Evolutionary conservation across 2,329 filamentous ascomycete species (phyloP).

Genomic region (Cryphonectria parasitica): DNA sequence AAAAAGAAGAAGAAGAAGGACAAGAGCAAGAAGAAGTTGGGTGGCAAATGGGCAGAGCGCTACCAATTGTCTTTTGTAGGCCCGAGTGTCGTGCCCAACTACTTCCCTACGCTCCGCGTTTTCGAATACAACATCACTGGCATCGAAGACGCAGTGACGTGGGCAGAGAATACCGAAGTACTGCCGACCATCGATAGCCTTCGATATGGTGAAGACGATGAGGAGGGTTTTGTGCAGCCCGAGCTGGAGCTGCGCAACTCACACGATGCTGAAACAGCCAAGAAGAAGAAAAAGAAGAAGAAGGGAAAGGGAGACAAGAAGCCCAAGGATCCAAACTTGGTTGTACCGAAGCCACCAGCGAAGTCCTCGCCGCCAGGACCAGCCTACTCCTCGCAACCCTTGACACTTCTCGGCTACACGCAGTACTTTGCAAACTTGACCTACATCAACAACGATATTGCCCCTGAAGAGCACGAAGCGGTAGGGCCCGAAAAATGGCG

Average conservation of each 20-base stretch:
- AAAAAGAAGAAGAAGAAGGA: conserved; percentile 44
- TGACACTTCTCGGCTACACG: conserved; percentile 79
- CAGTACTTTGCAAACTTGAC: conserved; percentile 98
- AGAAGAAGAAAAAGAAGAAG: conserved; percentile 47
- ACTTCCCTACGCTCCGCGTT: conserved; percentile 87
- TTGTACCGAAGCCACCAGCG: conserved; percentile 72
- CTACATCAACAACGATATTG: conserved; percentile 75
- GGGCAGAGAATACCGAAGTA: conserved; percentile 43
- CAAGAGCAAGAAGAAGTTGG: conserved; percentile 58
- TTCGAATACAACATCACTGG: conserved; percentile 91
- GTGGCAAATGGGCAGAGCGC: conserved; percentile 80
- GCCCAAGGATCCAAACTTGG: conserved; percentile 62
- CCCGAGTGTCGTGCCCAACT: conserved; percentile 90
- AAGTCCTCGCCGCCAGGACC: conserved; percentile 78
- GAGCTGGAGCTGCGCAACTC: conserved; percentile 35
- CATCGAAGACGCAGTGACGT: conserved; percentile 60
- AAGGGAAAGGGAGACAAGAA: conserved; percentile 51
- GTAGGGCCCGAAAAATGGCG: conserved; percentile 56
- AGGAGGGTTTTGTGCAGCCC: background rate
- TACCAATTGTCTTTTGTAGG: conserved; percentile 81
- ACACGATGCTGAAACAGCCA: conserved; percentile 25
- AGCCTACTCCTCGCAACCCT: conserved; percentile 82
- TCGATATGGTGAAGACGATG: conserved; percentile 14
- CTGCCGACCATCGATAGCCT: conserved; percentile 17
- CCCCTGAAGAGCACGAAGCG: conserved; percentile 29